Percentiles rank a stretch among this genome's conserved stretches.
phyloP scores from a whole-genome alignment of 352 stramenopile species.

The Globisporangium paroecandrum region DNA sequence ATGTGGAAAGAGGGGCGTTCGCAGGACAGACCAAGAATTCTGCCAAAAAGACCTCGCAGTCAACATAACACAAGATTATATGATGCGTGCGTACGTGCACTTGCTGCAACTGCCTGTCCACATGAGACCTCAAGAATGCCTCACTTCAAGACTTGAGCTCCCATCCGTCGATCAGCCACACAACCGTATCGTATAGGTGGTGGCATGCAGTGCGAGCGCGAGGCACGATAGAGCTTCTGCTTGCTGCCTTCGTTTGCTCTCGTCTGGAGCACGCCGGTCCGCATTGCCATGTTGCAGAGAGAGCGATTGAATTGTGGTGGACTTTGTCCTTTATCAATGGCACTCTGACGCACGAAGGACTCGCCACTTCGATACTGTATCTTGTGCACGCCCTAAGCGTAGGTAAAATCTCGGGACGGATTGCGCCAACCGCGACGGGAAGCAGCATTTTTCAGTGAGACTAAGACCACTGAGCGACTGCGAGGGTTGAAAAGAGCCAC shows the following conservation, averaged over 20 bases:
- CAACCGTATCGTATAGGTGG: too few relatives aligned
- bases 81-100: background rate
- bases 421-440: background rate
- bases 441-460: background rate
- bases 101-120: background rate
- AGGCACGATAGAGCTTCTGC: too few relatives aligned
- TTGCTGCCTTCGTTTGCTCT: too few relatives aligned
- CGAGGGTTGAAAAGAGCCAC: background rate
- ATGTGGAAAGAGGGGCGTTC: background rate
- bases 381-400: background rate
- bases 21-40: background rate
- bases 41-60: background rate
- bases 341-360: background rate
- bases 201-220: too few relatives aligned
- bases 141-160: too few relatives aligned
- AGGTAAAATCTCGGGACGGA: background rate
- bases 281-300: background rate
- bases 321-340: background rate
- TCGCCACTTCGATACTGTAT: too few relatives aligned
- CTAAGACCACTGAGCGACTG: background rate
- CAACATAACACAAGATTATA: background rate
- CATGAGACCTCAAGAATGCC: background rate
- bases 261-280: background rate
- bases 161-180: too few relatives aligned
- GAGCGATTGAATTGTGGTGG: background rate